Evolutionary conservation across 2,329 filamentous ascomycete species (phyloP).

Genomic region (Metarhizium brunneum): DNA sequence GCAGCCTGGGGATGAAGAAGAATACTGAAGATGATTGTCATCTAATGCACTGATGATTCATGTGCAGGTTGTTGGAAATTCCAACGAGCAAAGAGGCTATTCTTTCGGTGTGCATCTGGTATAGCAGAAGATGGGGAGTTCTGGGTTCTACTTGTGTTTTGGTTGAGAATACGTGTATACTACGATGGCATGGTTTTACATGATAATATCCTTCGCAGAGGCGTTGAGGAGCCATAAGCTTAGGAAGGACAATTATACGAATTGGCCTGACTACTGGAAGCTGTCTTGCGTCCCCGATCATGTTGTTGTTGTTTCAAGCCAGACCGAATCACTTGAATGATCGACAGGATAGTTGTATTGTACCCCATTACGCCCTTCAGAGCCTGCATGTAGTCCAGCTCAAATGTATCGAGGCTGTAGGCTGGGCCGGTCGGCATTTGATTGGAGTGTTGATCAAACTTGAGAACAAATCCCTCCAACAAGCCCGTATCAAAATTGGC

Average conservation of each 20-base stretch:
- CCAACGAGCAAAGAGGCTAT: background rate
- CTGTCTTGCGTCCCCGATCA: background rate
- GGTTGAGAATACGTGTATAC: background rate
- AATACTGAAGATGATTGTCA: background rate
- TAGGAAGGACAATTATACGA: background rate
- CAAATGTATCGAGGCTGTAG: no score
- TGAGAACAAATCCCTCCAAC: background rate
- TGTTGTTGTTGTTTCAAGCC: background rate
- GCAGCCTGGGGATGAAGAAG: slow-evolving; percentile 15
- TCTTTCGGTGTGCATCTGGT: background rate
- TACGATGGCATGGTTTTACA: slow-evolving; percentile 3
- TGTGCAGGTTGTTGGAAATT: background rate
- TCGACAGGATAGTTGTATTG: background rate
- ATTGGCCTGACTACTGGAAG: background rate
- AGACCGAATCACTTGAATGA: background rate
- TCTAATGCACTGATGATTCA: background rate
- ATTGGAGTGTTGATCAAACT: no score
- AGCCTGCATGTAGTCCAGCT: background rate
- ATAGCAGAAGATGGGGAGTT: background rate
- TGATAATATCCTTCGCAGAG: slow-evolving; percentile 8
- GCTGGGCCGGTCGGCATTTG: no score
- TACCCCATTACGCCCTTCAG: background rate
- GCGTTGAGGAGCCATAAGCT: slow-evolving; percentile 8
- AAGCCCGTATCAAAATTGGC: background rate
- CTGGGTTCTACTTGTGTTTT: background rate